A percentile compares a stretch with the other conserved stretches of the same genome.
Conservation (phyloP, 441 rosid species). For the Hura crepitans region DNA sequence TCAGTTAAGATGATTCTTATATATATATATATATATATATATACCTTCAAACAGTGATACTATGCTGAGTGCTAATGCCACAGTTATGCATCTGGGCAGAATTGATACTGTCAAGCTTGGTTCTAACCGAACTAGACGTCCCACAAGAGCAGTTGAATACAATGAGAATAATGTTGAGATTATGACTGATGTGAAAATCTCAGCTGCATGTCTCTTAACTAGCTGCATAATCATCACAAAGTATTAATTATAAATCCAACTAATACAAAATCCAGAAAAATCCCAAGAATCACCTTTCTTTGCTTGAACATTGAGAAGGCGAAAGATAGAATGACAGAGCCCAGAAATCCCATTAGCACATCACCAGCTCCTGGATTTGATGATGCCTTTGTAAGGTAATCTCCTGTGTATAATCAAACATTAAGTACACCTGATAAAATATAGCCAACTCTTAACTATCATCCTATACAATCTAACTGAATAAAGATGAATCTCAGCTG, state of each 20-base stretch:
- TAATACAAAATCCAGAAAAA: not conserved
- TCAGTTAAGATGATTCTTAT: no score
- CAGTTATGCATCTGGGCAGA: conserved; percentile 89
- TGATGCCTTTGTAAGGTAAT: conserved; percentile 73
- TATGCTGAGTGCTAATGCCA: conserved; percentile 92
- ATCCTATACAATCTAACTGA: not conserved
- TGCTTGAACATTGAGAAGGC: conserved; percentile 98
- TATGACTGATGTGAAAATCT: conserved; percentile 80
- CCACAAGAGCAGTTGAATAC: conserved; percentile 86
- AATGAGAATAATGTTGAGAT: conserved; percentile 77
- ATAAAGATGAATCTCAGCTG: no score
- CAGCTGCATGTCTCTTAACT: conserved; percentile 93
- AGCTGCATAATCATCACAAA: conserved; percentile 47
- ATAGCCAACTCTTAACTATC: no score
- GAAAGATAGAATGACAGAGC: conserved; percentile 90
- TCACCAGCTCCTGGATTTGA: conserved; percentile 97
- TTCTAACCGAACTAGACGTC: conserved; percentile 73
- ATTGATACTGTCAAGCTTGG: conserved; percentile 73
- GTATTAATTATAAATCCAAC: no score
- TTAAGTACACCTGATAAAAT: no score
- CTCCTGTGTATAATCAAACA: no score
- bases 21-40: not conserved
- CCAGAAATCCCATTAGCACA: conserved; percentile 88
- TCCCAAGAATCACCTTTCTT: conserved; percentile 53
- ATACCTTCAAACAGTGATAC: conserved; percentile 88